Conservation (phyloP, 1,139 yeast genomes). For the Lodderomyces elongisporus region DNA sequence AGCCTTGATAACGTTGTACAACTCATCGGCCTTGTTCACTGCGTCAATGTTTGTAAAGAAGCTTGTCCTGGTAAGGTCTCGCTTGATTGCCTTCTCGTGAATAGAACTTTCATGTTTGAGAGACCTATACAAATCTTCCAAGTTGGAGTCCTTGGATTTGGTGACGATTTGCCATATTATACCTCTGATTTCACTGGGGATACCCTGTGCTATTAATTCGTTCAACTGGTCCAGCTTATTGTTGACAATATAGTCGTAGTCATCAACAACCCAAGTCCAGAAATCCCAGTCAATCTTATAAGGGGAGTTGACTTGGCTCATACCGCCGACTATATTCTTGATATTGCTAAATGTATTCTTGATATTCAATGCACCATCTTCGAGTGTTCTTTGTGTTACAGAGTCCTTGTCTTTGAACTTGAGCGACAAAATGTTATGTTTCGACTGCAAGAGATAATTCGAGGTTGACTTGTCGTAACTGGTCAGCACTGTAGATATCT, state of each 20-base stretch:
- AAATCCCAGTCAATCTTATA: constrained; percentile 69
- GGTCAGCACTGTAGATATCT: constrained; percentile 12
- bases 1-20: constrained; percentile 74
- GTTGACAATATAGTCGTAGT: constrained; percentile 63
- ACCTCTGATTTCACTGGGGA: constrained; percentile 82
- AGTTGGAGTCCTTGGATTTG: constrained; percentile 65
- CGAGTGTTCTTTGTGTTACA: constrained; percentile 43
- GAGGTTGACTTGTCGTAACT: constrained; percentile 21
- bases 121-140: constrained; percentile 65
- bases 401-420: constrained; percentile 28
- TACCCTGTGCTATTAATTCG: constrained; percentile 62
- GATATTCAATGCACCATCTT: constrained; percentile 56
- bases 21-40: constrained; percentile 47
- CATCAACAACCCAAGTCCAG: constrained; percentile 78
- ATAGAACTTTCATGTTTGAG: constrained; percentile 50
- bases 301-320: constrained; percentile 21
- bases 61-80: constrained; percentile 82
- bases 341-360: constrained; percentile 58
- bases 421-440: constrained; percentile 26
- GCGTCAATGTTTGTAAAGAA: constrained; percentile 63
- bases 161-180: constrained; percentile 89
- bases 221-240: constrained; percentile 57
- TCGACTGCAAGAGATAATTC: constrained; percentile 36
- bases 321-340: constrained; percentile 33
- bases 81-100: constrained; percentile 71